These are phyloP conservation scores for Alternaria conjuncta DNA, from an alignment of 2,329 filamentous ascomycete species.

Conservation along the genomic window DNA sequence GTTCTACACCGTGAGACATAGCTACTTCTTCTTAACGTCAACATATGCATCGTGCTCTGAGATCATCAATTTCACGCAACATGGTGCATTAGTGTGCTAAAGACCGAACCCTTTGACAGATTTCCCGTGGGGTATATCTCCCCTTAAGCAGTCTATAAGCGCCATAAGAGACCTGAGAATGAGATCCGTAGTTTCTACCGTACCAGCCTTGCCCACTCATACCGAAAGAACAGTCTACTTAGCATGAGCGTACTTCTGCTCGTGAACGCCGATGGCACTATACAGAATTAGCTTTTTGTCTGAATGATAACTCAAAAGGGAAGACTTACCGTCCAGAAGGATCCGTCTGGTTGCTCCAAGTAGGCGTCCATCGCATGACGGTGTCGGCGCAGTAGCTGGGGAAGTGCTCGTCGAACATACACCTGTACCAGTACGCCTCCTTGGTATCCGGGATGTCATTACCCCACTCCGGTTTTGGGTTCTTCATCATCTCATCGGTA, in stretches of 20 bases:
- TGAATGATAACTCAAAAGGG: not conserved
- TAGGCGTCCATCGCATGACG: constrained; percentile 95
- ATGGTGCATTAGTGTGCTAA: not conserved
- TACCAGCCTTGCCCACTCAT: not conserved
- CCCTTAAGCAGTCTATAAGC: constrained; percentile 7
- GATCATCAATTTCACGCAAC: not conserved
- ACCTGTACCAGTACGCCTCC: constrained; percentile 97
- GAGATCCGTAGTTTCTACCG: not conserved
- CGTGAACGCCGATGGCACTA: constrained; percentile 45
- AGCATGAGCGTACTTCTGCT: constrained; percentile 42
- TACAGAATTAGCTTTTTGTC: constrained; percentile 13
- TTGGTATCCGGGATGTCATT: constrained; percentile 92
- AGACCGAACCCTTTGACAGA: constrained; percentile 5
- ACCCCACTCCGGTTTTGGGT: constrained; percentile 97
- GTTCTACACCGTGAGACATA: not conserved
- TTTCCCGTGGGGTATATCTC: constrained; percentile 6
- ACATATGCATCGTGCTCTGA: not conserved
- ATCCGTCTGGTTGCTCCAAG: constrained; percentile 95
- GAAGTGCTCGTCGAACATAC: constrained; percentile 99
- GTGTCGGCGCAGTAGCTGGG: constrained; percentile 88
- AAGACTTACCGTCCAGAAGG: constrained; percentile 80
- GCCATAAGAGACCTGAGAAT: constrained; percentile 4
- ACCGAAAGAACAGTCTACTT: constrained; percentile 11
- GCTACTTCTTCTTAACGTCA: not conserved
- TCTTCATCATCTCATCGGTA: constrained; percentile 98